Conservation (phyloP, 495 filamentous ascomycete genomes). For the Penicillium odoratum region DNA sequence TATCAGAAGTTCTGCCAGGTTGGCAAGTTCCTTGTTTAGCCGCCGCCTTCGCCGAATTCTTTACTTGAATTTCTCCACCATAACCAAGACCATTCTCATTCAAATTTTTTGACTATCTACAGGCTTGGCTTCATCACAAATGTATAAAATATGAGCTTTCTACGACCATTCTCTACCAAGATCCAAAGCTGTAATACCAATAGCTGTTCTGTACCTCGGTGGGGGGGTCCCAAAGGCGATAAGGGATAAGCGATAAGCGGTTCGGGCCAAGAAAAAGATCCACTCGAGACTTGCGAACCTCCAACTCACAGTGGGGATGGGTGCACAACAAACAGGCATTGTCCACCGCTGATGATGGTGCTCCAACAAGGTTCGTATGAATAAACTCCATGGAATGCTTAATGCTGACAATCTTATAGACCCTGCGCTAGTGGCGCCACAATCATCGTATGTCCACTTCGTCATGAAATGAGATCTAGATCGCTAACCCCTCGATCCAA, state of each 20-base stretch:
- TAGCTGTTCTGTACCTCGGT: background rate
- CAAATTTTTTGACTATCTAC: too few relatives aligned
- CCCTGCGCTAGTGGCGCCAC: conserved; percentile 35
- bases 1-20: too few relatives aligned
- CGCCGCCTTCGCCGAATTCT: too few relatives aligned
- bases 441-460: conserved; percentile 47
- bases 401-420: conserved; percentile 27
- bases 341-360: conserved; percentile 37
- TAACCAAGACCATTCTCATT: too few relatives aligned
- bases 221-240: conserved; percentile 1
- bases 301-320: conserved; percentile 26
- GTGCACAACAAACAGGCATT: conserved; percentile 24
- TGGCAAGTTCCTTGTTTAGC: too few relatives aligned
- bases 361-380: conserved; percentile 36
- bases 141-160: too few relatives aligned
- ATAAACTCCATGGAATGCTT: background rate
- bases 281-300: conserved; percentile 21
- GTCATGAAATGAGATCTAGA: conserved; percentile 17
- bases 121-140: too few relatives aligned
- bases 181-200: background rate
- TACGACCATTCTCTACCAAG: too few relatives aligned
- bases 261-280: conserved; percentile 20
- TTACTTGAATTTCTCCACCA: too few relatives aligned
- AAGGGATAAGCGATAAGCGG: conserved; percentile 23
- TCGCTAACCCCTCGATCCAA: conserved; percentile 14